Evolutionary conservation across 495 filamentous ascomycete species (phyloP).

Genomic region (Tuber microsphaerosporum): DNA sequence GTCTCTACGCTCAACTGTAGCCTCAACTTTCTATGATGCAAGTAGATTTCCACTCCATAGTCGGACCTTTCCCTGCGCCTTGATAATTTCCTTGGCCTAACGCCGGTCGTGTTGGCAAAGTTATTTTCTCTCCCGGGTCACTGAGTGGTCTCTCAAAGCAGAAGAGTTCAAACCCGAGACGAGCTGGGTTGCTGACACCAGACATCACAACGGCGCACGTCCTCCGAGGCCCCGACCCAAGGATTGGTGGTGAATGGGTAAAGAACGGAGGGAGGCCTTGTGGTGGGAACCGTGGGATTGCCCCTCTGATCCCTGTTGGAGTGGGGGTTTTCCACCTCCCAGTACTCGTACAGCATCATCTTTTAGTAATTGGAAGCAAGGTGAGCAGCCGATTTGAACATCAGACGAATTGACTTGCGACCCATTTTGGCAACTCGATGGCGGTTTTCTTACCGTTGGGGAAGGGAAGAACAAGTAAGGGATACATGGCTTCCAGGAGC

Average conservation of each 20-base stretch:
- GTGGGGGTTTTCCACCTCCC: not conserved
- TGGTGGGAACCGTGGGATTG: constrained; percentile 30
- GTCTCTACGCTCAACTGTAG: not conserved
- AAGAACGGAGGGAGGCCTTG: not conserved
- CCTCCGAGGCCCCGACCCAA: not conserved
- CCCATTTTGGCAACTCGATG: constrained; percentile 35
- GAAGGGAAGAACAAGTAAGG: not conserved
- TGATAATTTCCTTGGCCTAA: constrained; percentile 1
- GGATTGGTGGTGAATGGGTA: constrained; percentile 25
- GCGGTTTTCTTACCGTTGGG: not conserved
- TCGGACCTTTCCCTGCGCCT: not conserved
- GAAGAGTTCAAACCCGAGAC: constrained; percentile 15
- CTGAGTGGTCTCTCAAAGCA: constrained; percentile 19
- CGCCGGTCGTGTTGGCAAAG: constrained; percentile 28
- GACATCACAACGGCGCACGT: not conserved
- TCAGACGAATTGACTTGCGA: constrained; percentile 23
- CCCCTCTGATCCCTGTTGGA: constrained; percentile 21
- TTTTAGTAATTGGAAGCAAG: constrained; percentile 32
- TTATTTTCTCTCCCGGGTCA: constrained; percentile 22
- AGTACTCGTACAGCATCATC: constrained; percentile 11
- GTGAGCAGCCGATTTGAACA: constrained; percentile 34
- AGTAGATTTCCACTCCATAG: not conserved
- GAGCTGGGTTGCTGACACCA: constrained; percentile 9
- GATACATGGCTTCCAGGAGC: not conserved
- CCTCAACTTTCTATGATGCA: not conserved